A percentile compares a stretch with the other conserved stretches of the same genome.
Evolutionary conservation across 2,329 filamentous ascomycete species (phyloP).

Genomic region (Aspergillus uvarum): DNA sequence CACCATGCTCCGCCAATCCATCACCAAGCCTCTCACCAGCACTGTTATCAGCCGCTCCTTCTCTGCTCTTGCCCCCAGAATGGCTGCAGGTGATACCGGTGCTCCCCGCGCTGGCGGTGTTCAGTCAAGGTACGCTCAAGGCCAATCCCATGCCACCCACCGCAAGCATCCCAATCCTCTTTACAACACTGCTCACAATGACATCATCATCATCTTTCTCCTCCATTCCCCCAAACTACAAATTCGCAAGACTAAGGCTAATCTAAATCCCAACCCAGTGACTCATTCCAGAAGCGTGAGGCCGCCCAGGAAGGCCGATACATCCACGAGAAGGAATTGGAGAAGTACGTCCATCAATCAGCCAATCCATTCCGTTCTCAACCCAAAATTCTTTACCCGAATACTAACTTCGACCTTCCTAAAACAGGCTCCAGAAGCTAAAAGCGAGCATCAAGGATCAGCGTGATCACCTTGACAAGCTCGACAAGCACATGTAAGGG

Average conservation of each 20-base stretch:
- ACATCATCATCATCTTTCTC: slow-evolving; percentile 19
- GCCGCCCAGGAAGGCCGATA: slow-evolving; percentile 79
- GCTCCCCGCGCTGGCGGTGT: slow-evolving; percentile 39
- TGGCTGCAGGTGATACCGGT: slow-evolving; percentile 71
- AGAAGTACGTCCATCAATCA: slow-evolving; percentile 60
- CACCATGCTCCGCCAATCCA: slow-evolving; percentile 66
- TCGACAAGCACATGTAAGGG: slow-evolving; percentile 80
- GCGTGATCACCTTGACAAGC: slow-evolving; percentile 77
- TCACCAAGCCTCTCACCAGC: slow-evolving; percentile 58
- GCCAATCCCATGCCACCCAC: neutral
- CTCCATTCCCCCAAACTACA: neutral
- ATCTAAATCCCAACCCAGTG: slow-evolving; percentile 52
- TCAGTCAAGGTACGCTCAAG: slow-evolving; percentile 37
- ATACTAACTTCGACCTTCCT: neutral
- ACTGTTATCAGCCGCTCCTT: slow-evolving; percentile 58
- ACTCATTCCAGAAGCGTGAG: slow-evolving; percentile 91
- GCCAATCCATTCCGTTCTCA: neutral
- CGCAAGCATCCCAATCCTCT: neutral
- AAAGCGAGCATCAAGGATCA: slow-evolving; percentile 70
- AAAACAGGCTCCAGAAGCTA: slow-evolving; percentile 63
- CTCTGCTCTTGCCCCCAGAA: slow-evolving; percentile 61
- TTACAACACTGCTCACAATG: slow-evolving; percentile 2
- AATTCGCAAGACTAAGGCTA: slow-evolving; percentile 2
- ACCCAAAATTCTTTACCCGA: neutral
- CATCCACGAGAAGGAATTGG: slow-evolving; percentile 82